Conservation (phyloP, 805 yeast species). For the Pichia occidentalis region DNA sequence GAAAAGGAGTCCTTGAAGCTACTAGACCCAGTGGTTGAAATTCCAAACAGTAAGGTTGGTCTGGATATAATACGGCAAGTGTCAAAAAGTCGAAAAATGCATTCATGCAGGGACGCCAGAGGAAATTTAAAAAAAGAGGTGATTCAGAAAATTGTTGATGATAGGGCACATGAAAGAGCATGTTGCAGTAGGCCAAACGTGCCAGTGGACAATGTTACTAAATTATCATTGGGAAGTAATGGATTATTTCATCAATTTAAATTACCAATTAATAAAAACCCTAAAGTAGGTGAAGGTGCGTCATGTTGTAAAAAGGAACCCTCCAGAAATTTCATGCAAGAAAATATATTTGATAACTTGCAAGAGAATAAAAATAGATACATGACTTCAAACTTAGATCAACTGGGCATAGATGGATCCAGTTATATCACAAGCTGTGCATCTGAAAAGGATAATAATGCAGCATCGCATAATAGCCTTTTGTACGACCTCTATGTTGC, state of each 20-base stretch:
- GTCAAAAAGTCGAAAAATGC: conserved; percentile 13
- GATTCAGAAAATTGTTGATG: not conserved
- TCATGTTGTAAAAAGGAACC: no score
- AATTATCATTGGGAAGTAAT: no score
- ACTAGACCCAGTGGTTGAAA: conserved; percentile 30
- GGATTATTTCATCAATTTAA: conserved; percentile 5
- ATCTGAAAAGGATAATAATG: not conserved
- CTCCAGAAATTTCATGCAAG: no score
- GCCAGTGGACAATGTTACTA: no score
- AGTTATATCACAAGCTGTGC: no score
- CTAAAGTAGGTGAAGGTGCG: no score
- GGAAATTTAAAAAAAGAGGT: conserved; percentile 2
- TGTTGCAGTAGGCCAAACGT: conserved; percentile 1
- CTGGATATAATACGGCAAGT: conserved; percentile 24
- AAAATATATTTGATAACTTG: no score
- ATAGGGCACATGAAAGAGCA: not conserved
- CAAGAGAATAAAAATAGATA: no score
- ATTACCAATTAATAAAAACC: conserved; percentile 1
- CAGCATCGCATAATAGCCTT: conserved; percentile 3
- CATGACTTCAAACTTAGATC: no score
- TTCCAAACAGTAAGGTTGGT: conserved; percentile 29
- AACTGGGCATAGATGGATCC: no score
- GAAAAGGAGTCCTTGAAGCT: conserved; percentile 29
- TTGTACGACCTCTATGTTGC: conserved; percentile 29
- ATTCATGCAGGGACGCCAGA: conserved; percentile 5